phyloP scores from a whole-genome alignment of 768 basidiomycete genomes.

The Artomyces pyxidatus region DNA sequence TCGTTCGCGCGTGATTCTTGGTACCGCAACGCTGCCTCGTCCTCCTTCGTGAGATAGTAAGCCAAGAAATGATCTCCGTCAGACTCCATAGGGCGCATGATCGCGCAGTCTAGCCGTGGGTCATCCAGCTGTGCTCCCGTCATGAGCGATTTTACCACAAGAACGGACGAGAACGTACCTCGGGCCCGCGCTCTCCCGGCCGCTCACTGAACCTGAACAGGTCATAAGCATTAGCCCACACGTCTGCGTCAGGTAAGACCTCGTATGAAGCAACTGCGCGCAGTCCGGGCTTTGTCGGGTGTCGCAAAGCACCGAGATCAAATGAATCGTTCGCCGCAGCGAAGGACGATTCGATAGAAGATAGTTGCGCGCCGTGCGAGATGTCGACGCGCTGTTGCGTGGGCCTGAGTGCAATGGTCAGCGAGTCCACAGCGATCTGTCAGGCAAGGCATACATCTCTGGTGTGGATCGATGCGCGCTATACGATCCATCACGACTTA shows the following conservation, averaged over 20 bases:
- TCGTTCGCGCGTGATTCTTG: conserved; percentile 44
- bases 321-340: conserved; percentile 51
- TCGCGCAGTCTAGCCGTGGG: conserved; percentile 77
- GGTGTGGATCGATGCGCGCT: no score
- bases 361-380: conserved; percentile 65
- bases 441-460: no score
- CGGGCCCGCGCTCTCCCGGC: conserved; percentile 67
- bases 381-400: conserved; percentile 48
- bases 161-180: conserved; percentile 37
- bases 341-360: conserved; percentile 76
- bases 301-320: conserved; percentile 49
- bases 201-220: conserved; percentile 80
- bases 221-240: conserved; percentile 89
- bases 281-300: conserved; percentile 73
- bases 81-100: conserved; percentile 80
- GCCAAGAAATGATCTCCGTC: conserved; percentile 85
- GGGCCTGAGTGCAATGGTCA: not conserved
- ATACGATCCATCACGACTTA: conserved; percentile 53
- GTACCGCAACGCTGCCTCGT: conserved; percentile 59
- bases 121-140: conserved; percentile 51
- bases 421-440: conserved; percentile 3
- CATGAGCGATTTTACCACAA: not conserved
- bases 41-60: conserved; percentile 74
- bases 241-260: conserved; percentile 73
- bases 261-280: conserved; percentile 77